Evolutionary conservation across 2,329 filamentous ascomycete genomes (phyloP).

Genomic region (Cercospora sp.): DNA sequence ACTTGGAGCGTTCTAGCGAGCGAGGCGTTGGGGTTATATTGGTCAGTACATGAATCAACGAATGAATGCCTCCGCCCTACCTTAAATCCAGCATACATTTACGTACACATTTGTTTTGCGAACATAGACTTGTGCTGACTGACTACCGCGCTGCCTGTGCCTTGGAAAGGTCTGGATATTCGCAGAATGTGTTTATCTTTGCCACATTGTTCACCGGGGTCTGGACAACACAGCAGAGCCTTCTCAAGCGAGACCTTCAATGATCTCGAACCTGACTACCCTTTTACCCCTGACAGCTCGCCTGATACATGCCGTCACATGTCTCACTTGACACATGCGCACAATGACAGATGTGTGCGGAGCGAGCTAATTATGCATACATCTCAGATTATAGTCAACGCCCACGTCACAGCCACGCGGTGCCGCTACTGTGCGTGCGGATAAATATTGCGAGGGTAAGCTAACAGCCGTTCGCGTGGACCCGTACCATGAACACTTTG

Average conservation of each 20-base stretch:
- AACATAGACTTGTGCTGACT: not conserved
- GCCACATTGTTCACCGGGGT: not conserved
- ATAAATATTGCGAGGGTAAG: not conserved
- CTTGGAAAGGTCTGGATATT: not conserved
- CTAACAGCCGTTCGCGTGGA: not conserved
- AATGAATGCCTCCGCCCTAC: slow-evolving; percentile 9
- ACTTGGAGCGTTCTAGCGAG: slow-evolving; percentile 17
- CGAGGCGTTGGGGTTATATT: slow-evolving; percentile 16
- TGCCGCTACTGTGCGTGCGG: not conserved
- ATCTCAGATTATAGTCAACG: not conserved
- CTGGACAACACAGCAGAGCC: not conserved
- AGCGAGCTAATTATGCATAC: not conserved
- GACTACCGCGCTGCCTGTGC: not conserved
- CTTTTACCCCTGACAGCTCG: not conserved
- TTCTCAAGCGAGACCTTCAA: not conserved
- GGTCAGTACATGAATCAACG: slow-evolving; percentile 13
- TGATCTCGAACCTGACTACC: not conserved
- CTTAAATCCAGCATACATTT: not conserved
- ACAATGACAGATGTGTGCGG: not conserved
- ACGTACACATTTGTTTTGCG: not conserved
- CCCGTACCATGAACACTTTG: not conserved
- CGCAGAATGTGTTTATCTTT: not conserved
- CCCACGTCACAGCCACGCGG: slow-evolving; percentile 1
- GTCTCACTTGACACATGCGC: not conserved
- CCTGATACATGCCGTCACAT: not conserved